Evolutionary conservation across 441 rosid species (phyloP), one percentile per base, ranked within the genome.

Genomic region (Daphne laureola): DNA sequence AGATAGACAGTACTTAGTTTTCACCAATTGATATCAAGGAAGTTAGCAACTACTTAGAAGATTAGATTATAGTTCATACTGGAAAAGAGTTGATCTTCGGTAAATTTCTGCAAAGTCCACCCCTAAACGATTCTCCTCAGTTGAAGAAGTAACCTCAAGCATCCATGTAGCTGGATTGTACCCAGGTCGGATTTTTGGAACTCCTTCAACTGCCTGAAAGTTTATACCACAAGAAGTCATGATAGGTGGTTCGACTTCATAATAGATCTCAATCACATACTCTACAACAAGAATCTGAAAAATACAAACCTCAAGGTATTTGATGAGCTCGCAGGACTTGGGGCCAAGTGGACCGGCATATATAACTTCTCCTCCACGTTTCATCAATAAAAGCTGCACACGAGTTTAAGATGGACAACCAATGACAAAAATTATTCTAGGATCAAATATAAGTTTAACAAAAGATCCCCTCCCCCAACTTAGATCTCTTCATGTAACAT

Each of bases 161-260:
- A 92, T 92, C 98, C 98, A 92, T 53, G 96, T 90, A 54, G 98
- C 96, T 55, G 96, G 96, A 51, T 92, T 92, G 57, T 81, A 79
- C 31, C 95, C 96, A 11, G 77, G 59, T 64, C 67, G 82, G 60
- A 92, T 92, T 78, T 78, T 86, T 61, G 73, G 77, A 73, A 92
- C 85, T 43, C 98, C 95, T 63, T 86, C 94, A 67, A 86, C 59
- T 46, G 90, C 84, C 96, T 92, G 57, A 27, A 56, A 46, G 13
- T 53, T 31, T 51, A 46, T 52, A 41, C 16, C 40, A n/a, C 43
- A 44, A 70, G 12, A 40, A 44, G 57, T 46, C 49, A 53, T 3
- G 13, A 44, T 14, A 31, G 18, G 52, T 45, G 18, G 52, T 45
- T 49, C 25, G 44, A 67, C 50, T 43, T 35, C 25, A 54, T 40